Evolutionary conservation across 225 moss, liverwort and hornwort genomes (phyloP), one percentile per base, ranked within the genome.

Genomic region (Pseudoscleropodium purum): DNA sequence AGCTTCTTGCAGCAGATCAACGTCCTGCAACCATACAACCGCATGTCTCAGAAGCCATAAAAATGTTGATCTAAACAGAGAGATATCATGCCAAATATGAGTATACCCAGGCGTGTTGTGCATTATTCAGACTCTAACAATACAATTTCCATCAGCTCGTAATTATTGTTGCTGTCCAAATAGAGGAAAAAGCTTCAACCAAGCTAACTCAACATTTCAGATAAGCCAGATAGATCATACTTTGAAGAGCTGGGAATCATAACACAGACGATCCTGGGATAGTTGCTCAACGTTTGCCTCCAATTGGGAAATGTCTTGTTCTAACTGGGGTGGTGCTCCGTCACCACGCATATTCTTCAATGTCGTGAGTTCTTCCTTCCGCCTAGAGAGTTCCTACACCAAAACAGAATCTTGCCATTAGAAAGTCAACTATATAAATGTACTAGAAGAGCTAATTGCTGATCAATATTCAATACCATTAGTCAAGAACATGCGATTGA

Each of bases 251-350:
- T 95, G 99, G 77, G 99, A 87, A 72, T 97, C 97, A 47, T 95
- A 97, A 91, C 97, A 97, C 67, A 95, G 90, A 84, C 97, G 94
- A 89, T 99, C 96, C 92, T 97, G 95, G 54, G 97, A 95, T 30
- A 99, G 93, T 84, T 95, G 94, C 84, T 98, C 98, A 81, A 98
- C 94, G 84, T 89, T 88, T 47, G 96, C 95, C 88, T 93, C 96
- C 72, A 93, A 90, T 84, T 97, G 96, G 18, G 78, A 75, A 88
- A 99, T 88, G 67, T 97, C 99, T 89, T 94, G 96, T 75, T 97
- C 96, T 93, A 96, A 87, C 87, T 95, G 93, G 60, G 94, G 90
- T 60, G 96, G 92, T 69, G 94, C 95, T 89, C 96, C 96, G 85
- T 89, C 87, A 70, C 94, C 95, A 75, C 93, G 94, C 91, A 94